These are phyloP conservation scores for Pythium aquatile DNA, from an alignment of 352 stramenopile species.

Conservation along the genomic window DNA sequence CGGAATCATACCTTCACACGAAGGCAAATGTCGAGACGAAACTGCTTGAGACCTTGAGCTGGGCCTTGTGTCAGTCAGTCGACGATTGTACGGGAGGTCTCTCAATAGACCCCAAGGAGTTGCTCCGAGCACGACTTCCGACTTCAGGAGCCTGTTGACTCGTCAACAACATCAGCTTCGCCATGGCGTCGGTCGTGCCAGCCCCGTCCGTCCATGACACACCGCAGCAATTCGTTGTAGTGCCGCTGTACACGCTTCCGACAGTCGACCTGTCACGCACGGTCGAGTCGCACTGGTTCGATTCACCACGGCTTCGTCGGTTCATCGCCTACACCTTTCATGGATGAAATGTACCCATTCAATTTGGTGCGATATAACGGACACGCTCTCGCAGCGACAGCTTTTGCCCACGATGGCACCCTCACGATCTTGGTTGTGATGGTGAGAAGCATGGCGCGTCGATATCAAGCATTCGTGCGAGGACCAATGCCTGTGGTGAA, in stretches of 20 bases:
- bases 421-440: slow-evolving; percentile 4
- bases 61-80: too few relatives aligned
- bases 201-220: background rate
- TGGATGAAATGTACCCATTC: background rate
- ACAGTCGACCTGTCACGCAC: background rate
- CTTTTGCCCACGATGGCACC: background rate
- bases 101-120: too few relatives aligned
- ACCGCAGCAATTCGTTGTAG: background rate
- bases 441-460: background rate
- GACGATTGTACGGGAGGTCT: too few relatives aligned
- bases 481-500: background rate
- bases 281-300: background rate
- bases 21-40: too few relatives aligned
- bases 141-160: too few relatives aligned
- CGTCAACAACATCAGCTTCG: background rate
- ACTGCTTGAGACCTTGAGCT: too few relatives aligned
- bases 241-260: background rate
- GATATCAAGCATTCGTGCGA: background rate
- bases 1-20: too few relatives aligned
- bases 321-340: background rate
- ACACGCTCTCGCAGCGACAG: slow-evolving; percentile 1
- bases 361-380: slow-evolving; percentile 2
- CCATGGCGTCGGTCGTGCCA: background rate
- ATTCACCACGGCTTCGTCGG: background rate
- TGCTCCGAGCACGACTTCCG: too few relatives aligned